Base-by-base conservation (phyloP, 106 monocot genomes). In the Dendrobium chrysotoxum region DNA sequence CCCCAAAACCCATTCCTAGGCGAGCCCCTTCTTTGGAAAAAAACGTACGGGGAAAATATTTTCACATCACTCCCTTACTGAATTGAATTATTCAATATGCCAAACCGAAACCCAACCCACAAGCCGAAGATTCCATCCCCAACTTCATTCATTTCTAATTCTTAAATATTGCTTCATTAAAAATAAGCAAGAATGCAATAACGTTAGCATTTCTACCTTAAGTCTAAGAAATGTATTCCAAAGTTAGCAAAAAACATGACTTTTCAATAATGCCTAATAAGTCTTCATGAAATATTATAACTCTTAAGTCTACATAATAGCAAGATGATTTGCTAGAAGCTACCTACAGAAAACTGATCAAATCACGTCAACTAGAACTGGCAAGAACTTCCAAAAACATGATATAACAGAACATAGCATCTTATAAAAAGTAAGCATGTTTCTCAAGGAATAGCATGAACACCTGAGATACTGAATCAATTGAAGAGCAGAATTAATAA, bases 401-500 rank as follows among this genome's bases (percentile, higher is more conserved):
- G 31, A 70, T 21, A 70, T 70, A 31, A 35, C 70, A 28, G 13
- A 35, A 6, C 4, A 35, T 10, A 35, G 3, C 35, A 35, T 70
- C 35, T 31, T 70, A 70, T 12, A 70, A 70, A 70, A 35, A 35
- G 15, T 6, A 38, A 70, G 74, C 74, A 74, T n/a, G 41, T 4
- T 25, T 12, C 40, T 46, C 47, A 76, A 76, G 20, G 13, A 76
- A 76, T 76, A 74, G 28, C 47, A 47, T 47, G 44, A 81, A n/a
- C 94, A 94, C 96, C 96, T 92, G 50, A 89, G 81, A 92, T 97
- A 94, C 73, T 92, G 89, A 64, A 97, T 85, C 23, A 80, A 88
- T 46, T 91, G 84, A 11, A 97, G 89, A 58, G 90, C 94, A 81
- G 53, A 83, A 76, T 94, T 97, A 46, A 97, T 70, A 35, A 54